A percentile compares a stretch with the other conserved stretches of the same genome.
Evolutionary conservation across 75 land plant genomes (phyloP).

Genomic region (Pinus tabuliformis): DNA sequence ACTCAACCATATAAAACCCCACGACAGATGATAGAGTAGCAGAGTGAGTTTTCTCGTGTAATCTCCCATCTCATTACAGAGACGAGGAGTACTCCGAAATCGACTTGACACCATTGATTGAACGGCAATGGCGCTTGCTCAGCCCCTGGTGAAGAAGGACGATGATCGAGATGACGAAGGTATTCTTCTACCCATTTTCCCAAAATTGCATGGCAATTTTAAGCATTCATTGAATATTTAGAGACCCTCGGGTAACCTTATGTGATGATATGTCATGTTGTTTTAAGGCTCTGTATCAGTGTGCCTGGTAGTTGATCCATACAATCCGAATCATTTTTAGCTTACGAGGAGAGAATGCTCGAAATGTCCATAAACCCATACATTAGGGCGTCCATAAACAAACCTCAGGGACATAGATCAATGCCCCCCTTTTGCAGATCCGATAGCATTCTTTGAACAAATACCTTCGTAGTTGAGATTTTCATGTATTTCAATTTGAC

Average conservation of each 20-base stretch:
- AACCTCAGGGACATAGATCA: neutral
- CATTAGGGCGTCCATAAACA: neutral
- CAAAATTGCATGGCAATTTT: neutral
- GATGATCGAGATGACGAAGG: slow-evolving; percentile 98
- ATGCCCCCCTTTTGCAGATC: neutral
- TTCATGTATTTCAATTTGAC: neutral
- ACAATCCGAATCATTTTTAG: neutral
- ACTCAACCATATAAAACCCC: too few species aligned
- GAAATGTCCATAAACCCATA: neutral
- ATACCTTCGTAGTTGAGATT: neutral
- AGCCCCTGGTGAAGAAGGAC: slow-evolving; percentile 91
- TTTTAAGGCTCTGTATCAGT: neutral
- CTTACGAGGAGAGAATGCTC: neutral
- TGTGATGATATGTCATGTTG: neutral
- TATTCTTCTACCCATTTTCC: slow-evolving; percentile 9
- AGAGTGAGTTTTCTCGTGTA: too few species aligned
- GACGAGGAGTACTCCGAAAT: too few species aligned
- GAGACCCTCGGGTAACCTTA: neutral
- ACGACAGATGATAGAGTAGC: too few species aligned
- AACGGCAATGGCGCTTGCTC: slow-evolving; percentile 75
- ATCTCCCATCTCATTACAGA: too few species aligned
- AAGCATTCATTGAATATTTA: neutral
- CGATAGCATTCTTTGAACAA: neutral
- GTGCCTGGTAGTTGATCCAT: neutral
- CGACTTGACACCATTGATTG: neutral